Evolutionary conservation across 768 basidiomycete genomes (phyloP), one percentile per base, ranked within the genome.

Genomic region (Lentinula guzmanii): DNA sequence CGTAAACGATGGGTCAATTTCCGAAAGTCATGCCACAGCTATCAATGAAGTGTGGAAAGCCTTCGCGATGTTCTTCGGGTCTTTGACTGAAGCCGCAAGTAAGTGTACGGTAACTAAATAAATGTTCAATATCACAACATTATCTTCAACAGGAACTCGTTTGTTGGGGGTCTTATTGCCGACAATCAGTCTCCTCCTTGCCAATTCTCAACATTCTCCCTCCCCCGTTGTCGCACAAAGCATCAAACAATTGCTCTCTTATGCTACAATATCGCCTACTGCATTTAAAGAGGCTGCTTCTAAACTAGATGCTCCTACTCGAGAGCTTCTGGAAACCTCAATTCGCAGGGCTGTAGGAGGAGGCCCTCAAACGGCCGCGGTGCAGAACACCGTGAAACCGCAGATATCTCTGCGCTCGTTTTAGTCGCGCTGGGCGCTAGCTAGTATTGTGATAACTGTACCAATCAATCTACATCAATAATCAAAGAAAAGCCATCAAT

Each of bases 211-310:
- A 60, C 68, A 70, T 11, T 69, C 80, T 0, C 71, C 80, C 2
- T 69, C 80, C 0, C 74, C 76, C 0, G 66, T 87, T 6, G 86
- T 86, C 56, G 67, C 79, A 0, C 82, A 86, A 62, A 85, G 86
- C 2, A 79, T 91, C 21, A 70, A 81, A 2, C 87, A 92, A 55
- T 71, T 97, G 1, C 72, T 98, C 33, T 73, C 78, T 1, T 87
- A 91, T 61, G 94, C 94, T 0, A 81, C 89, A 0, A 73, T 81
- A 0, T 83, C 86, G 3, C 90, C 95, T 0, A 70, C 75, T 4
- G 82, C 89, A 11, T 98, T 98, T 82, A 93, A 91, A 70, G 91
- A 93, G 50, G 92, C 90, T 1, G 88, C 91, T 2, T 80, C 76
- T 8, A 85, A 81, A 52, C 77, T 98, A 21, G 86, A 88, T 33